Conservation (phyloP, 164 flowering plant genomes). For the Kalanchoe fedtschenkoi region DNA sequence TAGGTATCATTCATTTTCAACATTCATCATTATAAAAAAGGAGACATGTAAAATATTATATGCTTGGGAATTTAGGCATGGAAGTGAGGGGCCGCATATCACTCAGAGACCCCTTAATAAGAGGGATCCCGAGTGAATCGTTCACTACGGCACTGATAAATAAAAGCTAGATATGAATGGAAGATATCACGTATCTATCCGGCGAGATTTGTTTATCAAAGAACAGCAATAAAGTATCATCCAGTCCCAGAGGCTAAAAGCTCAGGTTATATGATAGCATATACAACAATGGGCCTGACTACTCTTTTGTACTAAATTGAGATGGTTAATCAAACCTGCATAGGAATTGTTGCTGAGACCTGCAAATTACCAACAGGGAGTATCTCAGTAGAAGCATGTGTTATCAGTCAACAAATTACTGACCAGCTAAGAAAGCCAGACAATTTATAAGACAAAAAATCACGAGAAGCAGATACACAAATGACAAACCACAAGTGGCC, state of each 20-base stretch:
- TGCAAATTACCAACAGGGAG: background rate
- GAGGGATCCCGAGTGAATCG: background rate
- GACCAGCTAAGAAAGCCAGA: background rate
- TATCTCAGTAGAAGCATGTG: background rate
- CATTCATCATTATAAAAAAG: background rate
- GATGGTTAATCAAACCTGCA: background rate
- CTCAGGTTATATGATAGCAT: background rate
- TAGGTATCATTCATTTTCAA: no score
- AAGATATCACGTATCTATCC: background rate
- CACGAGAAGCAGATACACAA: no score
- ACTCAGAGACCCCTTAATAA: background rate
- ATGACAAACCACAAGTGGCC: no score
- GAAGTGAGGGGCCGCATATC: background rate
- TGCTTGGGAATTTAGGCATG: background rate
- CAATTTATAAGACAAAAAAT: background rate
- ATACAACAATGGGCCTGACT: background rate
- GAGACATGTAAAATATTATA: background rate
- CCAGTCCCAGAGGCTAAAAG: background rate
- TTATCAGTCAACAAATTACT: background rate
- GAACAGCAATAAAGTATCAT: background rate
- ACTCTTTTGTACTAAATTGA: background rate
- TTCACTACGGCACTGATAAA: background rate
- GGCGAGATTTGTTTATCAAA: background rate
- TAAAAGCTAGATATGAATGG: background rate
- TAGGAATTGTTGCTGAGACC: conserved; percentile 5